Evolutionary conservation across 176 grass and related monocot species (phyloP).

Genomic region (Triticum turgidum): DNA sequence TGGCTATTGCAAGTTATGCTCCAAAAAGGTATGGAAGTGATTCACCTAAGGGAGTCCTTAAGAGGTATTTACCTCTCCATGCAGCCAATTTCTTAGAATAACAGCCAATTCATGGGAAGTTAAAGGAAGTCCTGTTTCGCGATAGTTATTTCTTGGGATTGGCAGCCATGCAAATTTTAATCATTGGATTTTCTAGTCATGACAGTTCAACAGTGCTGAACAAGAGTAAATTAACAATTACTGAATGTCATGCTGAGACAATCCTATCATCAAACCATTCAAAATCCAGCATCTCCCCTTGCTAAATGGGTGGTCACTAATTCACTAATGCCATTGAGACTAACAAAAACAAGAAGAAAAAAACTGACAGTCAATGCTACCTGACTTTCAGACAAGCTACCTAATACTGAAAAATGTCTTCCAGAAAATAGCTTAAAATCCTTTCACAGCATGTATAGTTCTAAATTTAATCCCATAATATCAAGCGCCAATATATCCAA

Average conservation of each 20-base stretch:
- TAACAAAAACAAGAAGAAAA: background rate
- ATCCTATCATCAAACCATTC: background rate
- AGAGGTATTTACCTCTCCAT: too few species aligned
- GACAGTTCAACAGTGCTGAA: slow-evolving; percentile 3
- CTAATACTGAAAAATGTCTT: background rate
- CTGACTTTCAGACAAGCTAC: background rate
- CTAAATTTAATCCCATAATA: background rate
- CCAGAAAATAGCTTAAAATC: background rate
- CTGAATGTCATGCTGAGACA: background rate
- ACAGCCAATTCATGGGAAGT: too few species aligned
- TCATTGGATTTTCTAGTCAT: background rate
- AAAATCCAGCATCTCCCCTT: background rate
- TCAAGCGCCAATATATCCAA: background rate
- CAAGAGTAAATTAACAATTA: background rate
- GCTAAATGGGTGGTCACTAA: background rate
- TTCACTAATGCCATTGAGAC: background rate
- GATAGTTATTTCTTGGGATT: background rate
- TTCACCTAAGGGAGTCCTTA: background rate
- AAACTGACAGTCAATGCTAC: background rate
- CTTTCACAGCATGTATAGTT: background rate
- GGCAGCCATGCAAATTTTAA: background rate
- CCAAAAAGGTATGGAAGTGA: background rate
- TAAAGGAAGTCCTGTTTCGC: background rate
- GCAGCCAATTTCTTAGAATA: too few species aligned
- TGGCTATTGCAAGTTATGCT: background rate